These are phyloP conservation scores for Paecilomyces niveus DNA, from an alignment of 2,329 filamentous ascomycete species.

Conservation along the genomic window DNA sequence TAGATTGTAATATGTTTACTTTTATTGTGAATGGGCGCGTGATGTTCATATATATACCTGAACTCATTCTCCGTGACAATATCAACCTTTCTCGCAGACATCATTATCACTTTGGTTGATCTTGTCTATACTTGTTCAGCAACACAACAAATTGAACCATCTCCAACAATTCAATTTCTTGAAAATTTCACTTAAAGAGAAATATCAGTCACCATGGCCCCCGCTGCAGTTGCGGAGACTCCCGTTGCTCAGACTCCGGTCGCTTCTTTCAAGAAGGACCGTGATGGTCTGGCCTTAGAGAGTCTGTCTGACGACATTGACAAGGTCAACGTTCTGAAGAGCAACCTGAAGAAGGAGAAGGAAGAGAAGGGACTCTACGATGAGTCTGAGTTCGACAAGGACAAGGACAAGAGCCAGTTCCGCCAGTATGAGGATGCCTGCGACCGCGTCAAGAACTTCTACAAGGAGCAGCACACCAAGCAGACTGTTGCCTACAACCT, in stretches of 20 bases:
- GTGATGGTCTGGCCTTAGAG: conserved; percentile 52
- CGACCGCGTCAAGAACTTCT: conserved; percentile 81
- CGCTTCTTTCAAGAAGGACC: conserved; percentile 32
- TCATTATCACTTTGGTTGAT: not conserved
- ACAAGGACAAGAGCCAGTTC: conserved; percentile 74
- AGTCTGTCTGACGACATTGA: conserved; percentile 54
- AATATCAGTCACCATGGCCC: not conserved
- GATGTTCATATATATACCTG: not conserved
- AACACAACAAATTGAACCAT: not conserved
- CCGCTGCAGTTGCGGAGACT: not conserved
- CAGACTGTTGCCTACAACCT: conserved; percentile 65
- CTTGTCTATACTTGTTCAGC: not conserved
- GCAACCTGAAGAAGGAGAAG: conserved; percentile 45
- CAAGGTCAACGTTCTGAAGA: conserved; percentile 54
- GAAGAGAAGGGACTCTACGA: conserved; percentile 38
- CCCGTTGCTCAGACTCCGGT: not conserved
- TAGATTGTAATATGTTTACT: not conserved
- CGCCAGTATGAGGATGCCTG: conserved; percentile 77
- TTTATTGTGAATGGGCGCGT: not conserved
- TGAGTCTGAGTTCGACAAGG: conserved; percentile 60
- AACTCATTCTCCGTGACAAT: not conserved
- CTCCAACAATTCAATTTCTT: not conserved
- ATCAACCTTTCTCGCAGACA: not conserved
- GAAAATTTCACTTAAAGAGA: not conserved
- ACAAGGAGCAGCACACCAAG: conserved; percentile 62